Conservation (phyloP, 495 filamentous ascomycete genomes). For the Choiromyces venosus region DNA sequence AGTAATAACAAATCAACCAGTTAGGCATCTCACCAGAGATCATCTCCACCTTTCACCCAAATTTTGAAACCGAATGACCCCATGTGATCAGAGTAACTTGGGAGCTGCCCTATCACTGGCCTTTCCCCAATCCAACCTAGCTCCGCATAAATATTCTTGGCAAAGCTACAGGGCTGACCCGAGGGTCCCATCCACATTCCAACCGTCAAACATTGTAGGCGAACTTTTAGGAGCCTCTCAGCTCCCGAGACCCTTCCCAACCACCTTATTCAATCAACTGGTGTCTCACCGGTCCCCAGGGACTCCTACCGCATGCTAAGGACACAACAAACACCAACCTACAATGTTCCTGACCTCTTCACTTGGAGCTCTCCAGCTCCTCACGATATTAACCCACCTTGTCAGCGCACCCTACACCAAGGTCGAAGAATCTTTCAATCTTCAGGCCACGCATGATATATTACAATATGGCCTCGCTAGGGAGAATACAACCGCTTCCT, state of each 20-base stretch:
- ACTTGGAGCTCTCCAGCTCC: constrained; percentile 56
- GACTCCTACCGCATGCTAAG: not conserved
- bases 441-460: constrained; percentile 91
- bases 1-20: not conserved
- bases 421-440: constrained; percentile 97
- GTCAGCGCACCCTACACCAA: constrained; percentile 85
- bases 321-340: not conserved
- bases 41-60: not conserved
- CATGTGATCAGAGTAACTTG: not conserved
- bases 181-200: not conserved
- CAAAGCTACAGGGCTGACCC: not conserved
- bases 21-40: not conserved
- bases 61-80: not conserved
- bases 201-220: not conserved
- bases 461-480: constrained; percentile 69
- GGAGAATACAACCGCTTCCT: constrained; percentile 48
- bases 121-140: not conserved
- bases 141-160: not conserved
- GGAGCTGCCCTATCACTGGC: not conserved
- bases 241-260: not conserved
- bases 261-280: not conserved
- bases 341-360: constrained; percentile 47
- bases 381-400: constrained; percentile 68
- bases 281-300: not conserved
- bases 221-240: not conserved